Evolutionary conservation across 495 filamentous ascomycete species (phyloP).

Genomic region (Penicillium lividum): DNA sequence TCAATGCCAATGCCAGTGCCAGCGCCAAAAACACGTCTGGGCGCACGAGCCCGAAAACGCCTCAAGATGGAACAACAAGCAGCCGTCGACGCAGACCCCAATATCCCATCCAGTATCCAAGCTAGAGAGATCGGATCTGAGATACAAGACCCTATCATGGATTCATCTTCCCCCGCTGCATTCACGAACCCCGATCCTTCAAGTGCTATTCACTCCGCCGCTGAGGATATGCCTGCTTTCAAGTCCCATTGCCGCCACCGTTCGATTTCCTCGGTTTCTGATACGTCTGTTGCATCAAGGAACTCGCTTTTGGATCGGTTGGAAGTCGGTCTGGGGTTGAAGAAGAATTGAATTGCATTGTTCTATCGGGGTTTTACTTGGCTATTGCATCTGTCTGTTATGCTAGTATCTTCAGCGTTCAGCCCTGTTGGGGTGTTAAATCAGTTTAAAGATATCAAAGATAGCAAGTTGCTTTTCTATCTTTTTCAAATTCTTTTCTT

Average conservation of each 20-base stretch:
- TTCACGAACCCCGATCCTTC: neutral
- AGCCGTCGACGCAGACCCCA: too few species aligned
- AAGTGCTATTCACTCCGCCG: neutral
- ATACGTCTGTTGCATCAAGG: constrained; percentile 8
- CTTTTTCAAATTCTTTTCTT: too few species aligned
- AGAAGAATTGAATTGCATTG: constrained; percentile 30
- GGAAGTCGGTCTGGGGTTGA: constrained; percentile 21
- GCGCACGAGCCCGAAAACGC: neutral
- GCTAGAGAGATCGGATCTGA: too few species aligned
- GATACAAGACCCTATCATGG: neutral
- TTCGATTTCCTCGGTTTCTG: constrained; percentile 6
- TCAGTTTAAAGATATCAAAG: too few species aligned
- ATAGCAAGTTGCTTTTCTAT: too few species aligned
- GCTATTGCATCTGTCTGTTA: too few species aligned
- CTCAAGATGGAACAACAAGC: neutral
- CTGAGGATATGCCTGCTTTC: neutral
- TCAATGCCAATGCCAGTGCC: too few species aligned
- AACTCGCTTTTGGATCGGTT: constrained; percentile 22
- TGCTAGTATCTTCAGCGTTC: too few species aligned
- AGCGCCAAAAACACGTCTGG: too few species aligned
- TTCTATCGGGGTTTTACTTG: neutral
- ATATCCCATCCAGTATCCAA: too few species aligned
- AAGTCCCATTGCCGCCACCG: neutral
- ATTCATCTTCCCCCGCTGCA: neutral
- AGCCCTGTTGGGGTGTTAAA: too few species aligned